Conservation (phyloP, 306 rosid species). For the Fragaria ananassa region DNA sequence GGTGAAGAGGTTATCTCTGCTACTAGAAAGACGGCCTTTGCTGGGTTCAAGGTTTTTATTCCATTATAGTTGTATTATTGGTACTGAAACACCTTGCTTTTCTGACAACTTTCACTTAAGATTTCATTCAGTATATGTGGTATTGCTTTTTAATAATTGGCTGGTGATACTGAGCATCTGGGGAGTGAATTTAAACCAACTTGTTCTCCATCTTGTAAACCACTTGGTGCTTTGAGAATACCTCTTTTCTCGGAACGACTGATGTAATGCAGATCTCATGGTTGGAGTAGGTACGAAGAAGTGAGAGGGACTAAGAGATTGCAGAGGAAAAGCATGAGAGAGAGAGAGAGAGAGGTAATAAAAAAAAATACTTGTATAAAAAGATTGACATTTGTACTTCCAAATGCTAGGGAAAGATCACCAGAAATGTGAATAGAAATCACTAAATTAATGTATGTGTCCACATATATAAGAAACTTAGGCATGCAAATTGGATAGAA, state of each 20-base stretch:
- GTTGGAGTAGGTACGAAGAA: not conserved
- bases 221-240: not conserved
- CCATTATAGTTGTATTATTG: not conserved
- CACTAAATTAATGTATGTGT: not conserved
- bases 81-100: not conserved
- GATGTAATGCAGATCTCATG: not conserved
- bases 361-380: not conserved
- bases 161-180: not conserved
- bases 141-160: not conserved
- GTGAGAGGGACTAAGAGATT: not conserved
- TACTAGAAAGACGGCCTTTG: not conserved
- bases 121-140: not conserved
- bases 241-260: no score
- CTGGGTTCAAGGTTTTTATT: not conserved
- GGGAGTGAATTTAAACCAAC: not conserved
- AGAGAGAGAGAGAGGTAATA: not conserved
- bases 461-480: not conserved
- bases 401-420: not conserved
- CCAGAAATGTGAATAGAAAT: not conserved
- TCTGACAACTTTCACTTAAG: not conserved
- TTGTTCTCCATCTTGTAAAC: not conserved
- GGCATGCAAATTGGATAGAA: not conserved
- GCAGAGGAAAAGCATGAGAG: not conserved
- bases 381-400: not conserved
- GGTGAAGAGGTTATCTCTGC: not conserved